Evolutionary conservation across 805 yeast species (phyloP), one percentile per base, ranked within the genome.

Genomic region (Myxozyma sirexii): DNA sequence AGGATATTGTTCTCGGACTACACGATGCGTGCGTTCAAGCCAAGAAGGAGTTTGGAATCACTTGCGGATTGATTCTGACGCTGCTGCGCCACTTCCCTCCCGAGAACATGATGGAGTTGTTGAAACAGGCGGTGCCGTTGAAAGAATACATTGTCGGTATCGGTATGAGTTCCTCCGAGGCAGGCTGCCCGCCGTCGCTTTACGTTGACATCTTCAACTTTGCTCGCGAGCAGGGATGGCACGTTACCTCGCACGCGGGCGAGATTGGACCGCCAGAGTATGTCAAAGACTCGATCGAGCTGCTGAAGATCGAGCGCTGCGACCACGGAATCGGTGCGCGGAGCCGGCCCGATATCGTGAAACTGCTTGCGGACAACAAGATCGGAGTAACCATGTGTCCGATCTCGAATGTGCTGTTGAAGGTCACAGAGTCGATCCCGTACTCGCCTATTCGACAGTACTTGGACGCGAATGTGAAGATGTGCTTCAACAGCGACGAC

Each of bases 241-340:
- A 83, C 41, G 77, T 87, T 56, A 89, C 96, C 38, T 93, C 96
- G 1, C 96, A 89, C 69, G 96, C 94, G 1, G 96, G 96, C 68
- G 96, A 89, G 74, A 96, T 89, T 76, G 96, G 93, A 54, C 89
- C 86, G 64, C 84, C 90, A 43, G 80, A 82, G n/a, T 87, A 77
- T 66, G 88, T 88, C 27, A 59, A 75, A 8, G 79, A 78, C 54
- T 76, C 94, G 1, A 74, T 88, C 62, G 85, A 86, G 67, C 58
- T 77, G 48, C 78, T 87, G 59, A 78, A 82, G 1, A 88, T 82
- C 26, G 79, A 84, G 35, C 81, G 96, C 73, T 85, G 89, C 57
- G 96, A 89, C 70, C 96, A 89, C 70, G 96, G 96, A 56, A 82
- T 88, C 65, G 84, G 86, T 69, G 81, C 90, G 8, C 73, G 78